Evolutionary conservation across 805 yeast genomes (phyloP).

Genomic region (Saturnispora hagleri): DNA sequence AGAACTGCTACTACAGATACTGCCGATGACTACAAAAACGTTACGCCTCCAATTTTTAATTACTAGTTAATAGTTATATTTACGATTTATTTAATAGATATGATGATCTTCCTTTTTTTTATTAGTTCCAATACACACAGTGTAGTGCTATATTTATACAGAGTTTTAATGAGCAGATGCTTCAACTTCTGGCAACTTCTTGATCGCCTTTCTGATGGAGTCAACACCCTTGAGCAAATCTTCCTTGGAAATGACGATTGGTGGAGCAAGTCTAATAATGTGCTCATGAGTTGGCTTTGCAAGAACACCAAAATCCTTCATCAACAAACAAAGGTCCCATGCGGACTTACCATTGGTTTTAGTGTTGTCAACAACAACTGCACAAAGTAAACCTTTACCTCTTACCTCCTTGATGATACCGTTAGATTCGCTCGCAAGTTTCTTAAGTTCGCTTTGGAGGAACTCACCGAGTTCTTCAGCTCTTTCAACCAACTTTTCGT

Average conservation of each 20-base stretch:
- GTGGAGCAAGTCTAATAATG: slow-evolving; percentile 94
- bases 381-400: slow-evolving; percentile 82
- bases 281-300: slow-evolving; percentile 94
- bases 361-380: slow-evolving; percentile 80
- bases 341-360: slow-evolving; percentile 86
- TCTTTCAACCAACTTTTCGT: slow-evolving; percentile 78
- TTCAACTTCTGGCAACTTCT: slow-evolving; percentile 44
- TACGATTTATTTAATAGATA: background rate
- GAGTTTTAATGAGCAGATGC: slow-evolving; percentile 31
- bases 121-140: background rate
- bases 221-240: slow-evolving; percentile 78
- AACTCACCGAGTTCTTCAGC: slow-evolving; percentile 62
- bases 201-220: slow-evolving; percentile 54
- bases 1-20: background rate
- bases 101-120: background rate
- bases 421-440: slow-evolving; percentile 30
- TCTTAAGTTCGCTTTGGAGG: slow-evolving; percentile 50
- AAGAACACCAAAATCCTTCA: slow-evolving; percentile 81
- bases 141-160: background rate
- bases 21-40: background rate
- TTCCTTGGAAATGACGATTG: slow-evolving; percentile 80
- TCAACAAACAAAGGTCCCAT: slow-evolving; percentile 87
- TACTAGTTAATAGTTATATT: background rate
- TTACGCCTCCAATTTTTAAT: background rate
- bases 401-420: slow-evolving; percentile 56